Conservation (phyloP, 495 filamentous ascomycete genomes). For the Penicillium atrosanguineum region DNA sequence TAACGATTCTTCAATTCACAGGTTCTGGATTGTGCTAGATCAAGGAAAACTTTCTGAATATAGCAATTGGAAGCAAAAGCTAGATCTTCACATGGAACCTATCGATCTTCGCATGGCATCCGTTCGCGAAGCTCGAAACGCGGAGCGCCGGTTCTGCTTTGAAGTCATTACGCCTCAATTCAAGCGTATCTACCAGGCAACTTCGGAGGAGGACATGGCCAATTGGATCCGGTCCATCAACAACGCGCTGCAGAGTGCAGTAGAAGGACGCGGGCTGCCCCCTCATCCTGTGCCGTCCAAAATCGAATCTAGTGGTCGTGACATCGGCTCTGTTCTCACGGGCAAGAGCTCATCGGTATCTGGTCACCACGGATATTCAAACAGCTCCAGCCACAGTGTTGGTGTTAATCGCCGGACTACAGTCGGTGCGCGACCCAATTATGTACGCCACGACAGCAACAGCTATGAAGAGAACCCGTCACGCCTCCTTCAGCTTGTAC, state of each 20-base stretch:
- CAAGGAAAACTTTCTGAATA: slow-evolving; percentile 96
- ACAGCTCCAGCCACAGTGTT: slow-evolving; percentile 42
- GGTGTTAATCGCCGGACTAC: slow-evolving; percentile 79
- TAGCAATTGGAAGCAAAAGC: slow-evolving; percentile 97
- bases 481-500: slow-evolving; percentile 79
- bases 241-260: slow-evolving; percentile 92
- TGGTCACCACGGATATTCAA: slow-evolving; percentile 55
- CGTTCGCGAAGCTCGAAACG: slow-evolving; percentile 89
- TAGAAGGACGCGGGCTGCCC: slow-evolving; percentile 70
- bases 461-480: slow-evolving; percentile 79
- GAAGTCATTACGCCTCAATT: slow-evolving; percentile 97
- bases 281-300: slow-evolving; percentile 38
- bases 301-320: slow-evolving; percentile 61
- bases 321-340: slow-evolving; percentile 87
- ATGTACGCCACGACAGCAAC: slow-evolving; percentile 61
- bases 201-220: slow-evolving; percentile 96
- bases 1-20: slow-evolving; percentile 30
- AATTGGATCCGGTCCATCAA: slow-evolving; percentile 97
- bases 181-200: slow-evolving; percentile 96
- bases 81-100: slow-evolving; percentile 96
- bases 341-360: slow-evolving; percentile 85
- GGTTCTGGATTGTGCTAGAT: slow-evolving; percentile 97
- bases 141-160: slow-evolving; percentile 95
- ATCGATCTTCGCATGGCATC: slow-evolving; percentile 97
- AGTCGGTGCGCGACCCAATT: slow-evolving; percentile 82